phyloP scores from a whole-genome alignment of 352 stramenopile genomes.

The Phytopythium helicoides region DNA sequence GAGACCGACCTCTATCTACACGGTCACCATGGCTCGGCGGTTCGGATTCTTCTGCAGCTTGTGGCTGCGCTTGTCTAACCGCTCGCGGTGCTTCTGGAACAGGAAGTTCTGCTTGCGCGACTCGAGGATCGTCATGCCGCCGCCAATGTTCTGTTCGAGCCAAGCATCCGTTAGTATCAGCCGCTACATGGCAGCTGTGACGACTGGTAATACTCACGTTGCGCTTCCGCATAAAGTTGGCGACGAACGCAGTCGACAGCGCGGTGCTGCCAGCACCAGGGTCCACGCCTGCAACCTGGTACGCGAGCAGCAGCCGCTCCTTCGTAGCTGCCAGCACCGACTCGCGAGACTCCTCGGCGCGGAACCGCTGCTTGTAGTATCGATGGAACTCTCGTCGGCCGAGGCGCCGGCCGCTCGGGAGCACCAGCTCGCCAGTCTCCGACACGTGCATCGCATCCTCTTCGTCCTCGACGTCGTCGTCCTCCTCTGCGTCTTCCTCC shows the following conservation, averaged over 20 bases:
- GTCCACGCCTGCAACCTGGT: slow-evolving; percentile 71
- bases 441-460: slow-evolving; percentile 71
- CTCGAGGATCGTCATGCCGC: slow-evolving; percentile 71
- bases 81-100: slow-evolving; percentile 78
- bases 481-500: slow-evolving; percentile 32
- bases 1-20: too few relatives aligned
- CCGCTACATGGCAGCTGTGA: slow-evolving; percentile 1
- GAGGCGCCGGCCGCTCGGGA: slow-evolving; percentile 79
- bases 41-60: slow-evolving; percentile 87
- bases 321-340: slow-evolving; percentile 81
- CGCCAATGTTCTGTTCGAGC: slow-evolving; percentile 60
- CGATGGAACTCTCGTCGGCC: slow-evolving; percentile 87
- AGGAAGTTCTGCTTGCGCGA: slow-evolving; percentile 64
- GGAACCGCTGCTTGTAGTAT: slow-evolving; percentile 91
- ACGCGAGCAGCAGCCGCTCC: slow-evolving; percentile 71
- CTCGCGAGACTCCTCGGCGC: slow-evolving; percentile 68
- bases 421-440: slow-evolving; percentile 87
- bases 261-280: slow-evolving; percentile 50
- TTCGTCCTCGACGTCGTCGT: slow-evolving; percentile 43
- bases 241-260: slow-evolving; percentile 75
- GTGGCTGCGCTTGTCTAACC: slow-evolving; percentile 78
- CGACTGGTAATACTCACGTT: slow-evolving; percentile 38
- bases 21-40: slow-evolving; percentile 65
- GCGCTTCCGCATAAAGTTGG: slow-evolving; percentile 77
- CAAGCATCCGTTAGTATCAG: slow-evolving; percentile 2